Percentiles rank a stretch among this genome's conserved stretches.
These are phyloP conservation scores for Lophiostoma macrostomum DNA, from an alignment of 495 filamentous ascomycete species.

Conservation along the genomic window DNA sequence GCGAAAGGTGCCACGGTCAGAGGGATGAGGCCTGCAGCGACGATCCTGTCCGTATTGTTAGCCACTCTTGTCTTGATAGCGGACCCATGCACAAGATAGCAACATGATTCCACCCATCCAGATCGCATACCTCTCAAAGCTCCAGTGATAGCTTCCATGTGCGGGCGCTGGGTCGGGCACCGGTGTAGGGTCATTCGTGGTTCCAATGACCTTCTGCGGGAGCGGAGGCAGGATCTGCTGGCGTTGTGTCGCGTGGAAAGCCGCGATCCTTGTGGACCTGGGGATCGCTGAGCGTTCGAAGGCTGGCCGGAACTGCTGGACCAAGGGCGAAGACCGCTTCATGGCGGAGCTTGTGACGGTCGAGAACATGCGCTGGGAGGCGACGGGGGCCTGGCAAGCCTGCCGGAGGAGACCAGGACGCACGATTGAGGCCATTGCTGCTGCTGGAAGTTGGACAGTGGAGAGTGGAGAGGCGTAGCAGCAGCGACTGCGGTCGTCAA, in stretches of 20 bases:
- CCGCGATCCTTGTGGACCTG: conserved; percentile 37
- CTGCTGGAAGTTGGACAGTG: neutral
- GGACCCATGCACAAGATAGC: neutral
- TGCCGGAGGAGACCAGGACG: conserved; percentile 41
- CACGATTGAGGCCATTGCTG: conserved; percentile 42
- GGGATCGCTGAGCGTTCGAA: conserved; percentile 28
- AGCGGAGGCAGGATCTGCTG: conserved; percentile 47
- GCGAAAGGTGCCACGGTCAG: conserved; percentile 89
- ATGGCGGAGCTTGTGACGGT: conserved; percentile 32
- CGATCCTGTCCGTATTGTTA: conserved; percentile 47
- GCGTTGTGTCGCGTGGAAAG: conserved; percentile 43
- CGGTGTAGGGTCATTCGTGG: conserved; percentile 78
- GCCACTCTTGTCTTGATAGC: neutral
- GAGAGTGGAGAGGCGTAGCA: conserved; percentile 9
- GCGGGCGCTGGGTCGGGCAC: conserved; percentile 67
- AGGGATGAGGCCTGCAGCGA: conserved; percentile 76
- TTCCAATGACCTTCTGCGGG: conserved; percentile 44
- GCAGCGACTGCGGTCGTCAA: conserved; percentile 1
- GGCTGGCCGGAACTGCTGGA: conserved; percentile 30
- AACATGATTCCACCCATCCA: too few species aligned
- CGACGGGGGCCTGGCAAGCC: conserved; percentile 26
- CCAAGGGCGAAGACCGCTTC: conserved; percentile 24
- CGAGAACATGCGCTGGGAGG: conserved; percentile 34
- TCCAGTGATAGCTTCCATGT: conserved; percentile 97
- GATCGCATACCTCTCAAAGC: conserved; percentile 92